Conservation (phyloP, 2,329 filamentous ascomycete species). For the Alternaria burnsii region DNA sequence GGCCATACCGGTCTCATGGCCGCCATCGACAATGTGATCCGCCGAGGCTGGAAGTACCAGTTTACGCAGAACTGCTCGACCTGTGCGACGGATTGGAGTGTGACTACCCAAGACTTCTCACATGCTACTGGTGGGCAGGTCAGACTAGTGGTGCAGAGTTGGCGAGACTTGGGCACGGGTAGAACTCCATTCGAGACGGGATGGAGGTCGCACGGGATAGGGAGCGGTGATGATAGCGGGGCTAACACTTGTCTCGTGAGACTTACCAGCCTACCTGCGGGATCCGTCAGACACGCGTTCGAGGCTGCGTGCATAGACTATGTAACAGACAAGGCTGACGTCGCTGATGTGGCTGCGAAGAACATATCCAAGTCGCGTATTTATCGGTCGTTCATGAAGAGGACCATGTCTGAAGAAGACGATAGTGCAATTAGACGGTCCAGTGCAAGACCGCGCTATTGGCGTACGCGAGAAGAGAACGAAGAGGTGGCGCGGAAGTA, state of each 20-base stretch:
- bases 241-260: constrained; percentile 12
- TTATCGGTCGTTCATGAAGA: constrained; percentile 23
- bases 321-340: neutral
- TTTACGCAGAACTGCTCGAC: constrained; percentile 30
- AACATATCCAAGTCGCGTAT: constrained; percentile 8
- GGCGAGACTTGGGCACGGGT: constrained; percentile 39
- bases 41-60: constrained; percentile 24
- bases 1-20: constrained; percentile 36
- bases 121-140: constrained; percentile 23
- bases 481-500: constrained; percentile 16
- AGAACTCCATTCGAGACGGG: constrained; percentile 33
- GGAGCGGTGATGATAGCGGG: neutral
- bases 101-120: constrained; percentile 15
- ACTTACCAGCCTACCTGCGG: constrained; percentile 16
- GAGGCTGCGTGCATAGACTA: constrained; percentile 14
- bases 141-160: constrained; percentile 28
- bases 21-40: constrained; percentile 30
- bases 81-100: constrained; percentile 41
- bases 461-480: constrained; percentile 23
- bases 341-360: neutral
- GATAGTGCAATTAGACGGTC: constrained; percentile 16
- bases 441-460: constrained; percentile 19
- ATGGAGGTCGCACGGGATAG: constrained; percentile 43
- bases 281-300: constrained; percentile 31
- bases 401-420: neutral